Evolutionary conservation across 2,329 filamentous ascomycete species (phyloP), one percentile per base, ranked within the genome.

Genomic region (Incumbomyces lentus): DNA sequence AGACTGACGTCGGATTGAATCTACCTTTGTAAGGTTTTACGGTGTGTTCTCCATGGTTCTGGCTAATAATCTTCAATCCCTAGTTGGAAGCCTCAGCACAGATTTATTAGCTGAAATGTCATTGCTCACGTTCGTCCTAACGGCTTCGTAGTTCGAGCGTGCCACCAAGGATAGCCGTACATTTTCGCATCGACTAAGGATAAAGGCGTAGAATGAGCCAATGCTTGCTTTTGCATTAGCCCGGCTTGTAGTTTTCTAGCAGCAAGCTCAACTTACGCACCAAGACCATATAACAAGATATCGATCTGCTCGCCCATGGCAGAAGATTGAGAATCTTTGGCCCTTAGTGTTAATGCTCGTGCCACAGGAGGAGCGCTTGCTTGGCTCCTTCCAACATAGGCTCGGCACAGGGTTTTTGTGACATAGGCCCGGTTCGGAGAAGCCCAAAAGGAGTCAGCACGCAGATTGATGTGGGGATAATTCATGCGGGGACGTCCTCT

Each of bases 201-300:
- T 68, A 49, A 76, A 78, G 6, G 73, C 70, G 54, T 78, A 78
- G 52, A 78, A 78, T 2, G 73, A 75, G 22, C 75, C 75, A 43
- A 78, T 76, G 0, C 74, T 76, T 38, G 4, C 4, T 6, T 35
- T 35, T n/a, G n/a, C 4, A 6, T 35, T 12, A n/a, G 13, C 33
- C n/a, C 4, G 13, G 12, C 5, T 35, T 4, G n/a, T 4, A 35
- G 16, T 5, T n/a, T 17, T 17, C 13, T n/a, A 12, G 16, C 16
- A 12, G 8, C 12, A 11, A 17, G 18, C n/a, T 4, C 16, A 16
- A 66, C 71, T 59, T 57, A 76, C 72, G 73, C 74, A 54, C 74
- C 72, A 0, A 77, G 66, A 2, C 73, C 74, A 45, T 75, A 76
- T 8, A 76, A 55, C 1, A 76, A 62, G 1, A 76, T 66, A 26